Conservation (phyloP, 768 basidiomycete species). For the Lactarius hatsudake region DNA sequence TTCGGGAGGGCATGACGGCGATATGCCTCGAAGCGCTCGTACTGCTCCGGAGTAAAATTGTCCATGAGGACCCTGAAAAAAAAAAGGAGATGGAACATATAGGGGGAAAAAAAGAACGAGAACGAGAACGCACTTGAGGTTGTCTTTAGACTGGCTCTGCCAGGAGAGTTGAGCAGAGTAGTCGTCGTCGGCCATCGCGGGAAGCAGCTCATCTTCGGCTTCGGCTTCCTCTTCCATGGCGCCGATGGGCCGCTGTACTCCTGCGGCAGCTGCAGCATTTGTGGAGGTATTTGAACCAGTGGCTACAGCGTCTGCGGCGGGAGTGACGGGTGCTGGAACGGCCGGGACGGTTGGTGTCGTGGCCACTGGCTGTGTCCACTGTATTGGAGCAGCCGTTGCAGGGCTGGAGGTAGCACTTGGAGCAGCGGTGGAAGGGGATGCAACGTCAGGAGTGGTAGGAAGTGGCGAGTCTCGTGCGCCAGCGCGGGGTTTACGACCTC, state of each 20-base stretch:
- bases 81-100: not conserved
- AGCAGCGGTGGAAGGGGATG: constrained; percentile 10
- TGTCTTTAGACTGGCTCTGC: constrained; percentile 87
- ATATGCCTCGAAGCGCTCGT: constrained; percentile 88
- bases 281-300: not conserved
- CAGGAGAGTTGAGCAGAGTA: constrained; percentile 80
- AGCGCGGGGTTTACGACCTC: constrained; percentile 25
- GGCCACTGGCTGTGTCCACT: constrained; percentile 18
- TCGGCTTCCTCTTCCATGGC: constrained; percentile 48
- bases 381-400: constrained; percentile 4
- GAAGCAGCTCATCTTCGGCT: constrained; percentile 72
- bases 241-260: constrained; percentile 21
- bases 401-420: constrained; percentile 16
- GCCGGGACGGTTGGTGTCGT: not conserved
- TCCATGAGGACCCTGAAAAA: constrained; percentile 75
- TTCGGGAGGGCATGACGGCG: constrained; percentile 80
- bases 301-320: not conserved
- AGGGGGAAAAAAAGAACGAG: constrained; percentile 4
- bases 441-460: constrained; percentile 8
- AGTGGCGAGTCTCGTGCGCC: constrained; percentile 13
- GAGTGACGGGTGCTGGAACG: constrained; percentile 3
- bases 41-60: constrained; percentile 78
- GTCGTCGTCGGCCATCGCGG: constrained; percentile 87
- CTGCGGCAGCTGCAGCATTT: not conserved
- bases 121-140: constrained; percentile 59